Evolutionary conservation across 2,329 filamentous ascomycete species (phyloP).

Genomic region (Trichoderma harzianum): DNA sequence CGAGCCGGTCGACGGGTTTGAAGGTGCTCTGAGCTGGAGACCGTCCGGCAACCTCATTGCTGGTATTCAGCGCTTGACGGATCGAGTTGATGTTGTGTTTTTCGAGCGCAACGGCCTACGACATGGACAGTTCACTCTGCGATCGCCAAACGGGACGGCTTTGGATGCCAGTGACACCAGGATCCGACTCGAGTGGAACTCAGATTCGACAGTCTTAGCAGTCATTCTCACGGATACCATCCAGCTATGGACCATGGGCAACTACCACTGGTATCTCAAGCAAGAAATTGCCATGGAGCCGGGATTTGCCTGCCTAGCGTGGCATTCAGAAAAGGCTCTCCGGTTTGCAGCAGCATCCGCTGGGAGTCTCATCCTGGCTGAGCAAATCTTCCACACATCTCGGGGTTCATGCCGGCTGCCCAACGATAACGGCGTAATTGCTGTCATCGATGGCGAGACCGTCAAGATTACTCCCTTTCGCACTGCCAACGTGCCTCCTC

Average conservation of each 20-base stretch:
- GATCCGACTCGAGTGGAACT: conserved; percentile 79
- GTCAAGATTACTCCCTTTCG: conserved; percentile 85
- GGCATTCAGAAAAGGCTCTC: conserved; percentile 85
- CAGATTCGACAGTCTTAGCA: conserved; percentile 85
- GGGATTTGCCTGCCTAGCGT: conserved; percentile 45
- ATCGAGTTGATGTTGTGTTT: conserved; percentile 79
- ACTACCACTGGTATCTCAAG: conserved; percentile 98
- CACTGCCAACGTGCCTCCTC: conserved; percentile 82
- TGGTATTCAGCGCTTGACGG: conserved; percentile 69
- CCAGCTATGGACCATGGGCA: conserved; percentile 96
- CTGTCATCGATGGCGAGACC: conserved; percentile 75
- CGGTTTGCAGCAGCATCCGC: conserved; percentile 57
- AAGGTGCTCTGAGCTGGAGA: conserved; percentile 83
- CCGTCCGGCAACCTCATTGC: conserved; percentile 88
- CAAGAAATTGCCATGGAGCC: conserved; percentile 64
- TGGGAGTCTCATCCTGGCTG: conserved; percentile 53
- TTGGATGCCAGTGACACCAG: conserved; percentile 45
- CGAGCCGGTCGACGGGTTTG: conserved; percentile 91
- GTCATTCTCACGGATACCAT: conserved; percentile 69
- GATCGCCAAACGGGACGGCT: conserved; percentile 57
- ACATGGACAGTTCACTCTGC: conserved; percentile 90
- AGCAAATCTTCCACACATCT: conserved; percentile 66
- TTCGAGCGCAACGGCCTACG: conserved; percentile 96
- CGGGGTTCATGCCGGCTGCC: conserved; percentile 68
- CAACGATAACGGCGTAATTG: conserved; percentile 73